Conservation (phyloP, 2,329 filamentous ascomycete genomes). For the Neonectria faginata region DNA sequence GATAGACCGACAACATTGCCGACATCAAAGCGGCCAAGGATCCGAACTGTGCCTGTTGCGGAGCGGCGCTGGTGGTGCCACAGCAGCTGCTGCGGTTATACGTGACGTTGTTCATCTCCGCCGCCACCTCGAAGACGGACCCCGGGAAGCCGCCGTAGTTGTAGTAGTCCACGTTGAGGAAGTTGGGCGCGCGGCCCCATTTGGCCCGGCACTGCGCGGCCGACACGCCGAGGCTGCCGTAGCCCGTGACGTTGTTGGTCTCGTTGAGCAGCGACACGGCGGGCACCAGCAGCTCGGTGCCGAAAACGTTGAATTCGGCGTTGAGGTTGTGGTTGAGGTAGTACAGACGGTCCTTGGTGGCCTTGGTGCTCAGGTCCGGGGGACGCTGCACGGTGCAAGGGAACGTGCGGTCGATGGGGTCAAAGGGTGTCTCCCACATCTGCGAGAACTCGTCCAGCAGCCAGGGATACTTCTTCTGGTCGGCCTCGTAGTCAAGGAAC, state of each 20-base stretch:
- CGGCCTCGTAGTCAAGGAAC: slow-evolving; percentile 87
- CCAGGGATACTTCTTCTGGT: slow-evolving; percentile 84
- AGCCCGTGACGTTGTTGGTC: slow-evolving; percentile 76
- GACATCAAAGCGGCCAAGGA: slow-evolving; percentile 38
- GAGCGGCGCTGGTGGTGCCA: slow-evolving; percentile 55
- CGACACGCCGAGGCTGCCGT: slow-evolving; percentile 73
- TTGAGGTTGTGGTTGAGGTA: slow-evolving; percentile 95
- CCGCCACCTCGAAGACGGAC: slow-evolving; percentile 81
- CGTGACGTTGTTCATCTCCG: slow-evolving; percentile 76
- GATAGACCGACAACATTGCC: slow-evolving; percentile 37
- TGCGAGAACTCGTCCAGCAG: slow-evolving; percentile 89
- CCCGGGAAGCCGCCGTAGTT: slow-evolving; percentile 75
- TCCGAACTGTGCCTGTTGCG: slow-evolving; percentile 33
- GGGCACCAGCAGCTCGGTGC: slow-evolving; percentile 74
- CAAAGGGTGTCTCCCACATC: slow-evolving; percentile 92
- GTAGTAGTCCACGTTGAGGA: slow-evolving; percentile 88
- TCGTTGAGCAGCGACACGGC: slow-evolving; percentile 76
- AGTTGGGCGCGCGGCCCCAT: slow-evolving; percentile 79
- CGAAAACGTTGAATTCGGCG: slow-evolving; percentile 76
- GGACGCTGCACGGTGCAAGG: slow-evolving; percentile 85
- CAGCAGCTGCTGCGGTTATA: slow-evolving; percentile 70
- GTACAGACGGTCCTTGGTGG: slow-evolving; percentile 75
- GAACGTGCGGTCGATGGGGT: slow-evolving; percentile 72
- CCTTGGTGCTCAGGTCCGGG: slow-evolving; percentile 67
- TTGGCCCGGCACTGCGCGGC: slow-evolving; percentile 69